Evolutionary conservation across 164 flowering plant species (phyloP).

Genomic region (Litsea cubeba): DNA sequence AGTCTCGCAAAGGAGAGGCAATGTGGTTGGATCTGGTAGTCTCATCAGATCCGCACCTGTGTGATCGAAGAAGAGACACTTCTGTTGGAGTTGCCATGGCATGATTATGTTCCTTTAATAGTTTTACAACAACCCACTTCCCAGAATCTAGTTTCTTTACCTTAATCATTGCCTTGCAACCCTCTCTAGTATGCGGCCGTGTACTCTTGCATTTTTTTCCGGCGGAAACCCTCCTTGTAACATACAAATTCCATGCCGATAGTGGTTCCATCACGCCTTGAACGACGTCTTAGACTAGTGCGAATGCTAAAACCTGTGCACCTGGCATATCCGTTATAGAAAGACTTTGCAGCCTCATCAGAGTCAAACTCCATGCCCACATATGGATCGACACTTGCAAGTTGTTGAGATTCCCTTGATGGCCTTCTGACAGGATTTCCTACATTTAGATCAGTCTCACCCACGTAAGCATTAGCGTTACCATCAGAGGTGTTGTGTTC

Average conservation of each 20-base stretch:
- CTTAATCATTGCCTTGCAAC: slow-evolving; percentile 68
- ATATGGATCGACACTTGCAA: slow-evolving; percentile 28
- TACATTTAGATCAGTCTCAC: not conserved
- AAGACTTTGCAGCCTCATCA: slow-evolving; percentile 55
- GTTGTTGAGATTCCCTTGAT: not conserved
- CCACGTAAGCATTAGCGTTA: not conserved
- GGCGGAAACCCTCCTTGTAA: slow-evolving; percentile 43
- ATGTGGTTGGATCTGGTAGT: not conserved
- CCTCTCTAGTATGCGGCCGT: slow-evolving; percentile 41
- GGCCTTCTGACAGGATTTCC: not conserved
- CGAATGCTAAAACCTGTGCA: slow-evolving; percentile 60
- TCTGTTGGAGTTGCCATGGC: slow-evolving; percentile 70
- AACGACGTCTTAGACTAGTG: slow-evolving; percentile 33
- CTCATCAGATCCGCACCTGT: slow-evolving; percentile 20
- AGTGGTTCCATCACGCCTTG: slow-evolving; percentile 41
- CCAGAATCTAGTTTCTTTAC: slow-evolving; percentile 71
- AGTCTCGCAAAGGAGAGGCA: slow-evolving; percentile 1
- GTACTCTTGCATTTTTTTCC: slow-evolving; percentile 28
- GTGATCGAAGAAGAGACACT: slow-evolving; percentile 73
- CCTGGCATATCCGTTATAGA: slow-evolving; percentile 62
- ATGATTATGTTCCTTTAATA: slow-evolving; percentile 74
- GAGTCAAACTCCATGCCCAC: slow-evolving; percentile 77
- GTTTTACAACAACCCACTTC: slow-evolving; percentile 68
- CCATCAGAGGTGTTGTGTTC: not conserved
- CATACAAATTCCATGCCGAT: slow-evolving; percentile 52